Conservation (phyloP, 208 protist genomes). For the Crithidia bombi region DNA sequence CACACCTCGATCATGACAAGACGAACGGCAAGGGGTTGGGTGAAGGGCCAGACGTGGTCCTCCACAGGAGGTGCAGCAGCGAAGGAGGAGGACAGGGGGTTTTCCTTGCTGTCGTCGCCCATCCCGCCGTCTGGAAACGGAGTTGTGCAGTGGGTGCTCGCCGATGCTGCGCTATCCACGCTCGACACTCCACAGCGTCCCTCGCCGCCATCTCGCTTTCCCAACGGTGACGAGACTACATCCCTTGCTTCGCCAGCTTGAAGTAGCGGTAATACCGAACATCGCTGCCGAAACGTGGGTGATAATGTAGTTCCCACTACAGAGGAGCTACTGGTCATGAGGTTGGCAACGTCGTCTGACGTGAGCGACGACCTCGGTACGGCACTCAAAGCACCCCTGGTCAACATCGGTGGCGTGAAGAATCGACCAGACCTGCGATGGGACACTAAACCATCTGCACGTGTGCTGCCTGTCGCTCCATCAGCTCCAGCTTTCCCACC, state of each 20-base stretch:
- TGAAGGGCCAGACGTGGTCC: conserved; percentile 23
- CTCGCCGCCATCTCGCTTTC: background rate
- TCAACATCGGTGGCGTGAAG: no score
- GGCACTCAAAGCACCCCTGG: no score
- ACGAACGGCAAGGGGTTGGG: conserved; percentile 1
- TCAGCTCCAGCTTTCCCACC: no score
- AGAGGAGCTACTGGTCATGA: background rate
- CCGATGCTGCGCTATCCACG: no score
- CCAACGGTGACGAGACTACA: background rate
- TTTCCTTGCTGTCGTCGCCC: background rate
- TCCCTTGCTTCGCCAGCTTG: background rate
- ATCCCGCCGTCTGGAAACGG: background rate
- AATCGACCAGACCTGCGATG: no score
- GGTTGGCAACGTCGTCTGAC: background rate
- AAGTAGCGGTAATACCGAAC: background rate
- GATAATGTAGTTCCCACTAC: background rate
- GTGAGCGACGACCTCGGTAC: background rate
- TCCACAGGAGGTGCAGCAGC: background rate
- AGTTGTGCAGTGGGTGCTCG: no score
- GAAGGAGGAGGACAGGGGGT: background rate
- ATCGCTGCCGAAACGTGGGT: background rate
- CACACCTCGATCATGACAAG: conserved; percentile 4
- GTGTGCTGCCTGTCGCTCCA: no score
- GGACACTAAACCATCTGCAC: no score
- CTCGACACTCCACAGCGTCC: background rate